Conservation (phyloP, 1,284 basidiomycete species). For the Kwoniella shivajii region DNA sequence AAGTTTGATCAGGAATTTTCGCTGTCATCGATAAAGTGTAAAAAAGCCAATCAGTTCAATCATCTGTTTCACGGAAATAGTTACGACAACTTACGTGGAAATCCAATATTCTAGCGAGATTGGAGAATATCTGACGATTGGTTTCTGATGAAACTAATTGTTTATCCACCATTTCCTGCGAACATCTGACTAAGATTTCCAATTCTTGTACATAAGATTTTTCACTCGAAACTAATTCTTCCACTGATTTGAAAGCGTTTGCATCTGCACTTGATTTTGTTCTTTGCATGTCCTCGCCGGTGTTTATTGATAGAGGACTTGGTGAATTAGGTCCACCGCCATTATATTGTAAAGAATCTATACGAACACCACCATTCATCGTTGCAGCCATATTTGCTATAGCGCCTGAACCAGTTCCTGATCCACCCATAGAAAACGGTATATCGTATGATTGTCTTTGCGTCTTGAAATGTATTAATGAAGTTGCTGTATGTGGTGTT, state of each 20-base stretch:
- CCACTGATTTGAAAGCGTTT: constrained; percentile 50
- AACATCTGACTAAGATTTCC: constrained; percentile 91
- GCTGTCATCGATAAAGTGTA: constrained; percentile 35
- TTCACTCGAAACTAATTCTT: constrained; percentile 61
- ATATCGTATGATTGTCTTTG: constrained; percentile 46
- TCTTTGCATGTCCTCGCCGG: constrained; percentile 30
- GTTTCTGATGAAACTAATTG: constrained; percentile 91
- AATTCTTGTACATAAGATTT: constrained; percentile 97
- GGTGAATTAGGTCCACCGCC: constrained; percentile 9
- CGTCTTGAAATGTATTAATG: constrained; percentile 18
- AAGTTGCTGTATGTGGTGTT: constrained; percentile 61
- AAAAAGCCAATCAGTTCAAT: neutral
- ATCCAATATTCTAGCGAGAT: constrained; percentile 92
- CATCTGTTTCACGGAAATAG: no score
- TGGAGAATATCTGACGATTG: constrained; percentile 92
- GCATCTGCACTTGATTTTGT: constrained; percentile 31
- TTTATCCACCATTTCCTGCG: constrained; percentile 73
- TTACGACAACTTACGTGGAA: constrained; percentile 65
- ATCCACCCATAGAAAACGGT: constrained; percentile 42
- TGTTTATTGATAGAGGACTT: neutral
- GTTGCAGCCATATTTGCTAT: constrained; percentile 40
- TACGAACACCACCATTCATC: constrained; percentile 45
- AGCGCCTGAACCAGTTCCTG: constrained; percentile 31
- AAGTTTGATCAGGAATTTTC: constrained; percentile 91
- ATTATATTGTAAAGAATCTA: constrained; percentile 15